Percentiles rank a stretch among this genome's conserved stretches.
These are phyloP conservation scores for Didymosphaeria variabile DNA, from an alignment of 2,329 filamentous ascomycete genomes.

Conservation along the genomic window DNA sequence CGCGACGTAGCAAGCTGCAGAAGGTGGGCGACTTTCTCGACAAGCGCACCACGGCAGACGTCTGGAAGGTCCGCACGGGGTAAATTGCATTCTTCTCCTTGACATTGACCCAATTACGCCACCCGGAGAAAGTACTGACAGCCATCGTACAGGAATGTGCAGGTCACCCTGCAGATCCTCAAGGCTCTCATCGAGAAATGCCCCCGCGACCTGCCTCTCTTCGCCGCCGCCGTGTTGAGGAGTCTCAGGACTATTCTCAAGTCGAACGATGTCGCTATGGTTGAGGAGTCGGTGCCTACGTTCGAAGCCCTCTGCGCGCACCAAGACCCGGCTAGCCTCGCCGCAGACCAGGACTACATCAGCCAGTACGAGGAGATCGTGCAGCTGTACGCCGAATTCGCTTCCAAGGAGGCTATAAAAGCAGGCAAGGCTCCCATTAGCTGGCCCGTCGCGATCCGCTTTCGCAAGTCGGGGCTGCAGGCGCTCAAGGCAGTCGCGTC, in stretches of 20 bases:
- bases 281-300: slow-evolving; percentile 86
- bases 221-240: slow-evolving; percentile 83
- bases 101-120: background rate
- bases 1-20: slow-evolving; percentile 91
- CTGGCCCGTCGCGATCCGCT: slow-evolving; percentile 76
- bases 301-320: slow-evolving; percentile 90
- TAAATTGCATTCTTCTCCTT: slow-evolving; percentile 50
- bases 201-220: slow-evolving; percentile 87
- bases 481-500: slow-evolving; percentile 82
- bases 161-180: slow-evolving; percentile 93
- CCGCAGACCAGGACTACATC: slow-evolving; percentile 85
- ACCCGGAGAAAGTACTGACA: slow-evolving; percentile 16
- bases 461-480: slow-evolving; percentile 63
- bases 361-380: slow-evolving; percentile 85
- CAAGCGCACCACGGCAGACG: slow-evolving; percentile 90
- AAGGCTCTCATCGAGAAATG: slow-evolving; percentile 92
- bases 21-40: slow-evolving; percentile 96
- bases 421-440: slow-evolving; percentile 61
- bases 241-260: slow-evolving; percentile 84
- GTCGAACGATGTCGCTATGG: slow-evolving; percentile 89
- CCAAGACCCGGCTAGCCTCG: slow-evolving; percentile 84
- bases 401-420: slow-evolving; percentile 67
- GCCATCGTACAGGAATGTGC: slow-evolving; percentile 73
- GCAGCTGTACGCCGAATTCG: slow-evolving; percentile 79
- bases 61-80: slow-evolving; percentile 88